These are phyloP conservation scores for Podospora bellae-mahoneyi DNA, from an alignment of 495 filamentous ascomycete species.

Conservation along the genomic window DNA sequence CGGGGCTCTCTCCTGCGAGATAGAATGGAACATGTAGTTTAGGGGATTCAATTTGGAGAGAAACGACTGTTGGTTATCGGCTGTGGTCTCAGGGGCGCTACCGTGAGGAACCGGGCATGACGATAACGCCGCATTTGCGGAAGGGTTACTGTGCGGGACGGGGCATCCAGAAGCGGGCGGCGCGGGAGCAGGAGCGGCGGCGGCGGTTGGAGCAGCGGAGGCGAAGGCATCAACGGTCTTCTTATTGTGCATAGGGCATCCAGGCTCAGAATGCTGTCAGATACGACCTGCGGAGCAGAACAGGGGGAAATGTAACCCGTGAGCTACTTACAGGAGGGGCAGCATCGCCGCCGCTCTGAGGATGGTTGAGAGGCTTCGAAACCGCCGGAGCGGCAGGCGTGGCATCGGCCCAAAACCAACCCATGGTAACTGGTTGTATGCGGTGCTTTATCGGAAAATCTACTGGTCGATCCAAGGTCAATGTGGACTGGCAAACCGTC, in stretches of 20 bases:
- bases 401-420: slow-evolving; percentile 97
- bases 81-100: slow-evolving; percentile 24
- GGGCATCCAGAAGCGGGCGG: slow-evolving; percentile 40
- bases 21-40: slow-evolving; percentile 89
- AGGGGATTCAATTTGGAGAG: slow-evolving; percentile 81
- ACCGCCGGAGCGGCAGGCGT: slow-evolving; percentile 39
- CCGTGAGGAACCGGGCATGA: slow-evolving; percentile 53
- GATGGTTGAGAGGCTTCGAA: slow-evolving; percentile 25
- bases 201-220: slow-evolving; percentile 15
- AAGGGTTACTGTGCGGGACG: slow-evolving; percentile 47
- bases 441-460: neutral
- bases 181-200: slow-evolving; percentile 27
- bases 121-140: slow-evolving; percentile 41
- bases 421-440: slow-evolving; percentile 54
- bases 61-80: slow-evolving; percentile 40
- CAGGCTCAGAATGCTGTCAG: slow-evolving; percentile 51
- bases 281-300: neutral
- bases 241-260: slow-evolving; percentile 83
- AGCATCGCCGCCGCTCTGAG: slow-evolving; percentile 43
- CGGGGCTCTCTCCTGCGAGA: slow-evolving; percentile 73
- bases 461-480: neutral
- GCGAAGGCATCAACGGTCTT: slow-evolving; percentile 46
- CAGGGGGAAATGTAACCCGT: neutral
- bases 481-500: neutral
- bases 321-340: slow-evolving; percentile 61